Evolutionary conservation across 176 grass and related monocot genomes (phyloP), one percentile per base, ranked within the genome.

Genomic region (Cocos nucifera): DNA sequence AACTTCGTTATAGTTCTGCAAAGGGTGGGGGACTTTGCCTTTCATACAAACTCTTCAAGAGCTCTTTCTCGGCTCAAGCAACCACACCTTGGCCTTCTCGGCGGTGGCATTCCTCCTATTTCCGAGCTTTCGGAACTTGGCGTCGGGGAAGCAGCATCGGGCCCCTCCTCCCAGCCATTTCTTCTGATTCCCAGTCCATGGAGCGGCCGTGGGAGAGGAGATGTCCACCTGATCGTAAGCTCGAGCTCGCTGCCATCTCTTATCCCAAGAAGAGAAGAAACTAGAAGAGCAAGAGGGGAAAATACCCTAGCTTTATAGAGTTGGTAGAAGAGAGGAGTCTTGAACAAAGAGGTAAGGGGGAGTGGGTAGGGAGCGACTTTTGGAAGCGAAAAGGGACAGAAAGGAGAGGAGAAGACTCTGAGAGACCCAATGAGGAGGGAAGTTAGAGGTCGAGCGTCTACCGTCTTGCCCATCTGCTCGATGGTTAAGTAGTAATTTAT

Each of bases 221-320:
- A 56, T 56, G 69, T 28, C 23, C 61, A 62, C 25, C 53, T 59
- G 17, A 67, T 59, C 22, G 59, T 61, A 74, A 84, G 61, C 76
- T 78, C 59, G 92, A 72, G 75, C 75, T 84, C 23, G 73, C 78
- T 39, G 81, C 81, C 92, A 97, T 97, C 71, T 66, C 64, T 56
- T 7, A 35, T 51, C 20, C 29, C 0, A 8, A 64, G 51, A 55
- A 59, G 53, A 58, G 61, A 61, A 57, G 17, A 52, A 69, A 65
- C 29, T 24, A 61, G 14, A 54, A 17, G 18, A 54, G 15, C 5
- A 54, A 54, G 18, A 54, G 52, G 16, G 5, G 17, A 19, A 21
- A 56, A 21, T 12, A 22, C 10, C 53, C 53, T 14, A n/a, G 19
- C 53, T 56, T 56, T 16, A 18, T 21, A 3, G 20, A 21, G 20